phyloP scores from a whole-genome alignment of 148 eudicot genomes.

The Nepenthes gracilis region DNA sequence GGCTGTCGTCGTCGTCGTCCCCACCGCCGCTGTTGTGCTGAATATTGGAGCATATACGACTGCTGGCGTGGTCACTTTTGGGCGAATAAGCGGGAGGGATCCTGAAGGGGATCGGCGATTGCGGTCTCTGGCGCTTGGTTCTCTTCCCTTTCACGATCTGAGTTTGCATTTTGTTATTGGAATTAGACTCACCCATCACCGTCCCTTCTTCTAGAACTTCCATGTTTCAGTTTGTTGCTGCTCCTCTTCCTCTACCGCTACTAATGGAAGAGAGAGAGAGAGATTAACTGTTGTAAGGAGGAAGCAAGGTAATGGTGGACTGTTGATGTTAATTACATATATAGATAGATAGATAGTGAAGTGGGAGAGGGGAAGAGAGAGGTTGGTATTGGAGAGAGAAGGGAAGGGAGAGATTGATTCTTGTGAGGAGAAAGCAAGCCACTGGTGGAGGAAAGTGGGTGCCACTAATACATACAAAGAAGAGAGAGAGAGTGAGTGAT shows the following conservation, averaged over 20 bases:
- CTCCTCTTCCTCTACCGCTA: conserved; percentile 1
- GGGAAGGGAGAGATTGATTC: not conserved
- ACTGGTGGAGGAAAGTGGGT: not conserved
- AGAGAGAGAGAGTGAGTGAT: not conserved
- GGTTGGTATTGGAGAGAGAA: conserved; percentile 1
- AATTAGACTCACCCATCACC: not conserved
- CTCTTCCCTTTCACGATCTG: conserved; percentile 36
- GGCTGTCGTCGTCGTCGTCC: not conserved
- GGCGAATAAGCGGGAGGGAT: conserved; percentile 10
- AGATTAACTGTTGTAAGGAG: too few species aligned
- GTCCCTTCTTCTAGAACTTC: conserved; percentile 13
- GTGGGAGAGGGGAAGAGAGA: not conserved
- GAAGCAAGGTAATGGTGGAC: too few species aligned
- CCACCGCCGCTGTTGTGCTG: not conserved
- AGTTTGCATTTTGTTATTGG: conserved; percentile 3
- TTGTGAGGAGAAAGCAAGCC: not conserved
- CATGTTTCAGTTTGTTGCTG: not conserved
- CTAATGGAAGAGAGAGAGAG: not conserved
- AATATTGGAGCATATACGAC: conserved; percentile 3
- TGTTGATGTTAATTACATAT: too few species aligned
- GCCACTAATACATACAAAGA: not conserved
- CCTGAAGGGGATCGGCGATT: conserved; percentile 40
- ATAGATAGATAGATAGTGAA: too few species aligned
- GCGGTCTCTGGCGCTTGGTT: conserved; percentile 46
- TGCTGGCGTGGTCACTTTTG: conserved; percentile 2